Percentiles rank a stretch among this genome's conserved stretches.
phyloP scores from a whole-genome alignment of 306 rosid genomes.

The Aeschynomene evenia region DNA sequence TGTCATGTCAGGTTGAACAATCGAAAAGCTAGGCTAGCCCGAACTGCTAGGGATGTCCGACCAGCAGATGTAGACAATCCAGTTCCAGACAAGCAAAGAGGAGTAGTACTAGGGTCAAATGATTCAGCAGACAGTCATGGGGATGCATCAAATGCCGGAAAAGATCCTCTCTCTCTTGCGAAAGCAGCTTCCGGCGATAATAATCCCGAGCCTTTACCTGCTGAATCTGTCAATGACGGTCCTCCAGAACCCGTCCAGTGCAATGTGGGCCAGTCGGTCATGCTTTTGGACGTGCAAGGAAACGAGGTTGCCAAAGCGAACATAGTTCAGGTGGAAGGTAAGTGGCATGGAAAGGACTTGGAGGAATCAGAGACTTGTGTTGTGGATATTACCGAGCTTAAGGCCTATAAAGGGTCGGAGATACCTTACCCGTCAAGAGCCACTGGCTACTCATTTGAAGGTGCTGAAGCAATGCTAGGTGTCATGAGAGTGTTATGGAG shows the following conservation, averaged over 20 bases:
- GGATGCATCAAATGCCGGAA: slow-evolving; percentile 41
- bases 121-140: slow-evolving; percentile 55
- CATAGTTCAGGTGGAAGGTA: slow-evolving; percentile 58
- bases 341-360: slow-evolving; percentile 55
- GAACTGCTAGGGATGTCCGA: slow-evolving; percentile 58
- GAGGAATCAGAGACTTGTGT: slow-evolving; percentile 54
- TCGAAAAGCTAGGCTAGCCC: slow-evolving; percentile 86
- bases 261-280: slow-evolving; percentile 53
- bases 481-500: slow-evolving; percentile 72
- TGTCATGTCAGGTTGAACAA: slow-evolving; percentile 69
- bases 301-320: slow-evolving; percentile 61
- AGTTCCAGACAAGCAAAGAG: slow-evolving; percentile 58
- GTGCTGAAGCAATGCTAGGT: slow-evolving; percentile 62
- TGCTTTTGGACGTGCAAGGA: slow-evolving; percentile 40
- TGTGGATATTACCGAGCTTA: slow-evolving; percentile 61
- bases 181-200: slow-evolving; percentile 36
- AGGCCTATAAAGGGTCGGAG: slow-evolving; percentile 44
- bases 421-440: slow-evolving; percentile 61
- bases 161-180: slow-evolving; percentile 42
- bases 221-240: slow-evolving; percentile 35
- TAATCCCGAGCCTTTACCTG: slow-evolving; percentile 35
- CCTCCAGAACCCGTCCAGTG: slow-evolving; percentile 44
- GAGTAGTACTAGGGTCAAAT: slow-evolving; percentile 40
- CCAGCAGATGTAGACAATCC: slow-evolving; percentile 47
- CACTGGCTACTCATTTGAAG: slow-evolving; percentile 61